Evolutionary conservation across 108 stramenopile species (phyloP), one percentile per base, ranked within the genome.

Genomic region (Cyclotella sp.): DNA sequence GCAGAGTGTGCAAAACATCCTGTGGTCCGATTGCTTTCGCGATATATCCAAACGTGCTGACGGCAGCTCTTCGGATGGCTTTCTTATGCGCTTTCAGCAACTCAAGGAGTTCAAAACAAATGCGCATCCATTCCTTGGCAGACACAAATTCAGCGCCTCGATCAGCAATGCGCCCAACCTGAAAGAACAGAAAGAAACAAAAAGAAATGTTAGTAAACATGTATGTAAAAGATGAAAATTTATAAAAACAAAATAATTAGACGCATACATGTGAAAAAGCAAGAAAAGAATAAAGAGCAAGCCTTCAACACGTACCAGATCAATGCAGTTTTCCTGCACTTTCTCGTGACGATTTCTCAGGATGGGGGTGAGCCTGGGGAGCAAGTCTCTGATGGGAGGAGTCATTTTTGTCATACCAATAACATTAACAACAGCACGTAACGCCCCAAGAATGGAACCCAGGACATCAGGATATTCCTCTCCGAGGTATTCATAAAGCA

Each of bases 101-200:
- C 84, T 99, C 99, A 18, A 99, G 86, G 24, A 99, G 89, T 83
- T 99, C 98, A 73, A 98, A 99, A 85, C 98, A 98, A 64, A 99
- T 98, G 34, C 99, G 94, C 99, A 99, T 99, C 99, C 99, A 99
- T 88, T 99, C 99, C 49, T 96, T 93, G 9, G 97, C 98, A 28
- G 94, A 86, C 10, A 99, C 99, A 75, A 93, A 95, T 78, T 99
- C 97, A 16, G 98, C 96, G 18, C 98, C 99, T 9, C 99, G 87
- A 75, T 98, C 98, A 4, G 98, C 99, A 69, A 99, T 97, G 10
- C 98, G 94, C 24, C 99, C 99, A 42, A 99, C 96, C 77, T 87
- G 78, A 39, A 28, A 28, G 34, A 53, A 65, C 30, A 22, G 49
- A 59, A 43, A 43, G 47, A 10, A 49, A 69, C 14, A 16, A 40